Evolutionary conservation across 163 green algal species (phyloP).

Genomic region (Chlamydomonas reinhardtii): DNA sequence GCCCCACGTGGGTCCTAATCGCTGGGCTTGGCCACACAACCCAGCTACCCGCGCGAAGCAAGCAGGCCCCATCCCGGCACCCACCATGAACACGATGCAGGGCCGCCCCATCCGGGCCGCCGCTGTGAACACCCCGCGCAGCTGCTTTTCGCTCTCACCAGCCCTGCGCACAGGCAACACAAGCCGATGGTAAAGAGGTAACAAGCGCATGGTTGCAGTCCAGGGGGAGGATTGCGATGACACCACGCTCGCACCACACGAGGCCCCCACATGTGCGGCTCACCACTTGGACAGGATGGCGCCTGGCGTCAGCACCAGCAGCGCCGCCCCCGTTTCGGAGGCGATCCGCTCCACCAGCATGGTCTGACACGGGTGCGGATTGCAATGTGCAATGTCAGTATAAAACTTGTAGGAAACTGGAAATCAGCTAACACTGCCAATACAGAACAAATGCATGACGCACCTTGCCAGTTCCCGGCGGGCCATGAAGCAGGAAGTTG

Average conservation of each 20-base stretch:
- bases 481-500: slow-evolving; percentile 68
- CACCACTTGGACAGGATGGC: slow-evolving; percentile 68
- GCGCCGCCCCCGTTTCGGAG: slow-evolving; percentile 53
- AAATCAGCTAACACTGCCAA: no score
- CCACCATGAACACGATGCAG: slow-evolving; percentile 68
- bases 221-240: no score
- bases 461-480: slow-evolving; percentile 73
- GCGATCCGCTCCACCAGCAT: slow-evolving; percentile 70
- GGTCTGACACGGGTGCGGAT: slow-evolving; percentile 41
- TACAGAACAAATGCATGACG: background rate
- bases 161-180: slow-evolving; percentile 33
- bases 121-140: slow-evolving; percentile 59
- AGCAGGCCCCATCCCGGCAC: background rate
- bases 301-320: slow-evolving; percentile 66
- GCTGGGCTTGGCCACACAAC: no score
- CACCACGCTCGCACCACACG: no score
- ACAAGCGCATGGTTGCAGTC: no score
- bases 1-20: no score
- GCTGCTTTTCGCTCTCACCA: slow-evolving; percentile 64
- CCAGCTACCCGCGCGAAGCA: no score
- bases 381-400: no score
- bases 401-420: no score
- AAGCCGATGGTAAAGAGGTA: no score
- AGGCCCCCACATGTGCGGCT: background rate
- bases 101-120: slow-evolving; percentile 57